Percentiles rank a stretch among this genome's conserved stretches.
Conservation (phyloP, 352 stramenopile genomes). For the Pythium chondricola region DNA sequence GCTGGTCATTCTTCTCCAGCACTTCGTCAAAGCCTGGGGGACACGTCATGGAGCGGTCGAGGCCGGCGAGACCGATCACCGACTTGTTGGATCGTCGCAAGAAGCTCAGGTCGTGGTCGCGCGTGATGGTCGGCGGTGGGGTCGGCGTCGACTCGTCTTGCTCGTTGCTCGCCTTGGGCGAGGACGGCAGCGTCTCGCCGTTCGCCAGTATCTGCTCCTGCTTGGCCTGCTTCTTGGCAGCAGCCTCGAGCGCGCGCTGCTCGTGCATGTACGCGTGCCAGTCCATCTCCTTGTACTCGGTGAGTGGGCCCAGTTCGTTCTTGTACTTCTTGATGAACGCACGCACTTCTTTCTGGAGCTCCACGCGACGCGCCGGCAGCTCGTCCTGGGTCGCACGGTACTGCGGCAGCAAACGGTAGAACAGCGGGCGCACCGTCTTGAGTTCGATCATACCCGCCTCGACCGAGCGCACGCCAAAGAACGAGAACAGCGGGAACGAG, state of each 20-base stretch:
- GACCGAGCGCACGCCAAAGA: conserved; percentile 83
- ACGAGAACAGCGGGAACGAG: conserved; percentile 85
- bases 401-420: conserved; percentile 71
- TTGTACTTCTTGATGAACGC: conserved; percentile 76
- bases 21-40: conserved; percentile 64
- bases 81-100: conserved; percentile 70
- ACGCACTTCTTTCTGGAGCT: conserved; percentile 71
- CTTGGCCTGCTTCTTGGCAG: conserved; percentile 26
- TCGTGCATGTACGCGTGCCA: conserved; percentile 84
- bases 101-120: conserved; percentile 76
- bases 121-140: conserved; percentile 57
- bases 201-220: not conserved
- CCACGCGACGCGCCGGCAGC: conserved; percentile 49
- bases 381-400: conserved; percentile 81
- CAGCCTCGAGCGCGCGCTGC: conserved; percentile 30
- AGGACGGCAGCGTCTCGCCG: conserved; percentile 13
- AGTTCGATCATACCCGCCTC: conserved; percentile 86
- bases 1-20: conserved; percentile 19
- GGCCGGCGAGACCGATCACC: conserved; percentile 47
- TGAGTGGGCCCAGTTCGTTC: conserved; percentile 48
- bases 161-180: conserved; percentile 13
- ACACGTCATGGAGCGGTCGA: conserved; percentile 76
- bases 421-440: conserved; percentile 78
- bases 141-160: conserved; percentile 19
- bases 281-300: conserved; percentile 66